Percentiles rank a stretch among this genome's conserved stretches.
Evolutionary conservation across 2,329 filamentous ascomycete genomes (phyloP).

Genomic region (Didymella pomorum): DNA sequence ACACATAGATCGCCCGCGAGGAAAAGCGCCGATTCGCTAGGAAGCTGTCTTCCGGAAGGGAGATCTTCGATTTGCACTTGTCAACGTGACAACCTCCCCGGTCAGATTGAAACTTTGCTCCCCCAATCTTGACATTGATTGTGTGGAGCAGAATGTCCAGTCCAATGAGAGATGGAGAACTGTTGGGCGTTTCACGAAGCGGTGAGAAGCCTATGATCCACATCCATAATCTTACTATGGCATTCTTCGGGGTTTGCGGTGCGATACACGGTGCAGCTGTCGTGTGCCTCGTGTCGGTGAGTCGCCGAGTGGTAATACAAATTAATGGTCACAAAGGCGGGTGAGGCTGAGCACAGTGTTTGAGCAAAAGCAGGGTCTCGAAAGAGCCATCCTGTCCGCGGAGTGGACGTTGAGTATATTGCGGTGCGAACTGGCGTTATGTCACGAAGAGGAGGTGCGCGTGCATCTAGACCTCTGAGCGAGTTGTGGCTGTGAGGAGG

Average conservation of each 20-base stretch:
- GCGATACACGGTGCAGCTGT: not conserved
- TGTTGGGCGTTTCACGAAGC: not conserved
- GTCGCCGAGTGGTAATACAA: not conserved
- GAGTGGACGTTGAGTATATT: not conserved
- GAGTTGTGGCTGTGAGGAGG: not conserved
- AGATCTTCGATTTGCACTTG: not conserved
- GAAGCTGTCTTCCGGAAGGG: not conserved
- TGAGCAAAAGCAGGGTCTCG: not conserved
- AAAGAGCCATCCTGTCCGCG: conserved; percentile 1
- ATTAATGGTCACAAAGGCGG: not conserved
- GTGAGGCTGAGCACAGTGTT: conserved; percentile 5
- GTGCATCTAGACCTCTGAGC: conserved; percentile 12
- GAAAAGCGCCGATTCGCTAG: not conserved
- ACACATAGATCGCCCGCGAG: not conserved
- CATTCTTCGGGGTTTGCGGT: not conserved
- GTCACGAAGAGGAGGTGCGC: conserved; percentile 1
- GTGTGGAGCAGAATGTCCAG: not conserved
- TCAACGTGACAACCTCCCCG: not conserved
- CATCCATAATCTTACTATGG: not conserved
- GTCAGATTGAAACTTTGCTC: not conserved
- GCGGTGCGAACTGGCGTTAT: not conserved
- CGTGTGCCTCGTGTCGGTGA: not conserved
- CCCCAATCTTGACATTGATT: too few species aligned
- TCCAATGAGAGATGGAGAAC: not conserved
- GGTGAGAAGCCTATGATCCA: not conserved